Conservation (phyloP, 179 eudicot species). For the Heliamphora pulchella region DNA sequence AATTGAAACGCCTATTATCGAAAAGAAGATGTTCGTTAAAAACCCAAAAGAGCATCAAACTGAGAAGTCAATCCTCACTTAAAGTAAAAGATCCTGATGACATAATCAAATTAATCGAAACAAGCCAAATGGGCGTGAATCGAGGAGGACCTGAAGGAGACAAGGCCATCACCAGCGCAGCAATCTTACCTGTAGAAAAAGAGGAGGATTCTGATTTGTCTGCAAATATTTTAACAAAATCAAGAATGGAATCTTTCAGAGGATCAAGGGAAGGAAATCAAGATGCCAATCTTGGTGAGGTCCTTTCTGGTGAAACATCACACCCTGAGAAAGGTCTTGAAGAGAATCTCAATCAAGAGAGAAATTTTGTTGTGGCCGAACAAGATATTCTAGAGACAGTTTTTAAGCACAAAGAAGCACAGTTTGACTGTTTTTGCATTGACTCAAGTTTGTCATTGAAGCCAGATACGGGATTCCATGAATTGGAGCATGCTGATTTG, state of each 20-base stretch:
- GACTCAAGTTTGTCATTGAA: too few relatives aligned
- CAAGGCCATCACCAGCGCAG: too few relatives aligned
- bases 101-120: conserved; percentile 22
- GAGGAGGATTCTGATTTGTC: conserved; percentile 25
- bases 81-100: conserved; percentile 20
- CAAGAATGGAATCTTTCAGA: conserved; percentile 20
- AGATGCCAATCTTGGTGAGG: conserved; percentile 7
- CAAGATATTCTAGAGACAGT: background rate
- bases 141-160: too few relatives aligned
- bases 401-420: background rate
- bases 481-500: too few relatives aligned
- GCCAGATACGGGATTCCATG: too few relatives aligned
- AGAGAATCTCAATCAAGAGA: conserved; percentile 4
- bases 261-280: conserved; percentile 13
- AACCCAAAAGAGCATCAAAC: conserved; percentile 39
- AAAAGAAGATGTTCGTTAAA: conserved; percentile 35
- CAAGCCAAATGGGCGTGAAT: conserved; percentile 17
- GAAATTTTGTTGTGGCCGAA: background rate
- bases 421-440: background rate
- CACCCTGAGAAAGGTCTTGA: background rate
- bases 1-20: conserved; percentile 41
- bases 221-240: conserved; percentile 25
- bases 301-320: conserved; percentile 11
- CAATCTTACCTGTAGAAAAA: conserved; percentile 17
- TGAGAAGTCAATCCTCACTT: conserved; percentile 18